These are phyloP conservation scores for Leccinum fibrillosum DNA, from an alignment of 768 basidiomycete species.

Conservation along the genomic window DNA sequence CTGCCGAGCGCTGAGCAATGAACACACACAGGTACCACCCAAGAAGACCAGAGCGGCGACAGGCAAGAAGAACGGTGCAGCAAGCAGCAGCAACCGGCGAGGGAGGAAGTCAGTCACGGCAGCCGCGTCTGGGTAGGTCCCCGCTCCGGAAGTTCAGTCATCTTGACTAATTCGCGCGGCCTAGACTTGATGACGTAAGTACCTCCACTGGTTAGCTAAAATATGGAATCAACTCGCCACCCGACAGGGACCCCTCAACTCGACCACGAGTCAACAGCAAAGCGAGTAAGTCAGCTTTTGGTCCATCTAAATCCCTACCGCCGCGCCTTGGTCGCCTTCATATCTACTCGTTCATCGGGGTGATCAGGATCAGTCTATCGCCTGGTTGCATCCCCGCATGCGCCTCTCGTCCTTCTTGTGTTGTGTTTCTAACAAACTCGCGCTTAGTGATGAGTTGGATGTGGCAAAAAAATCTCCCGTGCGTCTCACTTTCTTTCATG, in stretches of 20 bases:
- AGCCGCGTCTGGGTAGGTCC: conserved; percentile 12
- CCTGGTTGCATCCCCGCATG: conserved; percentile 46
- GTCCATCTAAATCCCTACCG: conserved; percentile 13
- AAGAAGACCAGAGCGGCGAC: conserved; percentile 41
- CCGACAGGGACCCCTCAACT: conserved; percentile 26
- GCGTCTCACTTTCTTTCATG: conserved; percentile 15
- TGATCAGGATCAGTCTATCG: conserved; percentile 22
- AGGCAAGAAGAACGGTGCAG: conserved; percentile 15
- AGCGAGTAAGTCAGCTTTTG: conserved; percentile 31
- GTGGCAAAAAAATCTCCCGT: conserved; percentile 31
- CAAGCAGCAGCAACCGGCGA: conserved; percentile 10
- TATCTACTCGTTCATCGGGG: conserved; percentile 14
- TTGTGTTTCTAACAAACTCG: conserved; percentile 55
- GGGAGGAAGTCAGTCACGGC: conserved; percentile 15
- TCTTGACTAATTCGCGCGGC: background rate
- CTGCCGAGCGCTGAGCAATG: background rate
- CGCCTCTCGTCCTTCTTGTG: conserved; percentile 58
- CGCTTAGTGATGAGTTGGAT: conserved; percentile 48
- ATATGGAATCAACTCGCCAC: conserved; percentile 9
- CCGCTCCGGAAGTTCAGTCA: background rate
- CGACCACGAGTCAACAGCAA: conserved; percentile 19
- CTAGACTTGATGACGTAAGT: conserved; percentile 35
- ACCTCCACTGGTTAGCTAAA: conserved; percentile 14
- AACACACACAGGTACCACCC: conserved; percentile 30
- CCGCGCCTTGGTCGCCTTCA: conserved; percentile 11